Conservation (phyloP, 345 rosid species). For the Garcia nutans region DNA sequence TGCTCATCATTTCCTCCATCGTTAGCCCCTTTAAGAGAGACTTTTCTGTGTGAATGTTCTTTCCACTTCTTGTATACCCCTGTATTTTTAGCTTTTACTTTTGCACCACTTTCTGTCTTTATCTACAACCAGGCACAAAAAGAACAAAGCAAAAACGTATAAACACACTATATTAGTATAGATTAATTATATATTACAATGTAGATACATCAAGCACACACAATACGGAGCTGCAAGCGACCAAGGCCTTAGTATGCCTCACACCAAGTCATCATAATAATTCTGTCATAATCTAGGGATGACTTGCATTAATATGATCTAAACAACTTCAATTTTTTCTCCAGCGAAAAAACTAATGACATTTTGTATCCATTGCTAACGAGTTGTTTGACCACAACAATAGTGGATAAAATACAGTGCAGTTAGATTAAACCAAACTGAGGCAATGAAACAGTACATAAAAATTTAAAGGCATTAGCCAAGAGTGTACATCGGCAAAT, state of each 20-base stretch:
- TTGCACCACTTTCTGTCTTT: conserved; percentile 90
- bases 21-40: conserved; percentile 45
- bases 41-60: conserved; percentile 61
- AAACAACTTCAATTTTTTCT: not conserved
- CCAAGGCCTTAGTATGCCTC: not conserved
- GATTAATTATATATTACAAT: not conserved
- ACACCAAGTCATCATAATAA: not conserved
- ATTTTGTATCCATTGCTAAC: not conserved
- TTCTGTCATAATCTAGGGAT: not conserved
- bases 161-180: not conserved
- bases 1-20: conserved; percentile 46
- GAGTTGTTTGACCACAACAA: not conserved
- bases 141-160: not conserved
- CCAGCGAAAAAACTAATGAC: not conserved
- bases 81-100: conserved; percentile 60
- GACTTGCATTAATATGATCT: not conserved
- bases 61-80: conserved; percentile 97
- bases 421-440: not conserved
- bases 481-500: no score
- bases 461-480: not conserved
- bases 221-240: not conserved
- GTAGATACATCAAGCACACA: not conserved
- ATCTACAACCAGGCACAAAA: conserved; percentile 40
- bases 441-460: not conserved
- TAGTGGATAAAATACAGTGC: not conserved